Percentiles rank a stretch among this genome's conserved stretches.
phyloP scores from a whole-genome alignment of 176 grass and related monocot genomes.

The Bromus sterilis region DNA sequence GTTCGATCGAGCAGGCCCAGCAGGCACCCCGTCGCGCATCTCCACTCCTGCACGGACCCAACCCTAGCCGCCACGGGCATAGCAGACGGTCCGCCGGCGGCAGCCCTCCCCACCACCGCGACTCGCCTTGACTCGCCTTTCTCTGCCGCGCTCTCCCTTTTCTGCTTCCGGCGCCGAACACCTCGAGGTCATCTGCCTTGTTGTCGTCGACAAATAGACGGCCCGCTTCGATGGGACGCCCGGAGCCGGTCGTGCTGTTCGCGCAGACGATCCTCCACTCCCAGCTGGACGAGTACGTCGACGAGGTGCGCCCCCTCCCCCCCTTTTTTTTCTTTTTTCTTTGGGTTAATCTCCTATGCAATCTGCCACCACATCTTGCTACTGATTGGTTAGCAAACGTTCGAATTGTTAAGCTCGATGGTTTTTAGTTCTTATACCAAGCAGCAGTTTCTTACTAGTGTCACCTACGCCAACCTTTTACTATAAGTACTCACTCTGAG shows the following conservation, averaged over 20 bases:
- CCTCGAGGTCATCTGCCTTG: too few relatives aligned
- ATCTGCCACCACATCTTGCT: neutral
- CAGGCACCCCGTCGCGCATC: too few relatives aligned
- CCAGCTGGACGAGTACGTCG: constrained; percentile 92
- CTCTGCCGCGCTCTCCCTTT: too few relatives aligned
- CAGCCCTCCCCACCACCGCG: too few relatives aligned
- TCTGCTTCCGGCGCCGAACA: too few relatives aligned
- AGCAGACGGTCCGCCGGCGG: too few relatives aligned
- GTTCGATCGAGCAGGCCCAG: too few relatives aligned
- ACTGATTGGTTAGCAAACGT: neutral
- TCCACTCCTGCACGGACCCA: too few relatives aligned
- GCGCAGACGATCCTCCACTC: constrained; percentile 91
- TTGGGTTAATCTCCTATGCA: neutral
- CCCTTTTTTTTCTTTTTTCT: neutral
- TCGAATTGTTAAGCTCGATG: neutral
- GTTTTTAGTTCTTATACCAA: neutral
- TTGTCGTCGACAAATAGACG: neutral
- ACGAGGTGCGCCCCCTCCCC: constrained; percentile 55
- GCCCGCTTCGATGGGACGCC: constrained; percentile 61
- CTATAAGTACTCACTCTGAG: neutral
- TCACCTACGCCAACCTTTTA: neutral
- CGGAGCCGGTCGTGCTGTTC: constrained; percentile 87
- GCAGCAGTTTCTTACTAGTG: neutral
- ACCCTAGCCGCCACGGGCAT: too few relatives aligned
- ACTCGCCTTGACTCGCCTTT: too few relatives aligned